phyloP scores from a whole-genome alignment of 2,329 filamentous ascomycete species.

The Pestalotiopsis sp. region DNA sequence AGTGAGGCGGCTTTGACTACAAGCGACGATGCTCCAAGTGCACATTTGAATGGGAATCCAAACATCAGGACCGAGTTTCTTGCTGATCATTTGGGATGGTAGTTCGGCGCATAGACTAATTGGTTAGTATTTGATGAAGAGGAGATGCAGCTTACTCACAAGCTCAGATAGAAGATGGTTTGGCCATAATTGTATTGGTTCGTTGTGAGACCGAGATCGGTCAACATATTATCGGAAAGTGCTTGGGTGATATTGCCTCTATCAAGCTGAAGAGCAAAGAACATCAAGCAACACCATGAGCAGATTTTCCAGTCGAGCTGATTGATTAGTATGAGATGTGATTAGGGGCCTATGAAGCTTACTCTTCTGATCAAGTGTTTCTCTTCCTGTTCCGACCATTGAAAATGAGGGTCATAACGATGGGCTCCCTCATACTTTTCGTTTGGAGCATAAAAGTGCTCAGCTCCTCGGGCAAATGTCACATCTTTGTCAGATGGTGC shows the following conservation, averaged over 20 bases:
- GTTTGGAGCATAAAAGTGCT: conserved; percentile 14
- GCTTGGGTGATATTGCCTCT: conserved; percentile 45
- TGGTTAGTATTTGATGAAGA: neutral
- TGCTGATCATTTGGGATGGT: conserved; percentile 27
- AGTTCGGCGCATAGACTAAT: conserved; percentile 22
- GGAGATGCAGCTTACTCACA: conserved; percentile 7
- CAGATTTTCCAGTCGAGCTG: conserved; percentile 51
- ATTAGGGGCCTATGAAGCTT: neutral
- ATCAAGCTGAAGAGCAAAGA: conserved; percentile 56
- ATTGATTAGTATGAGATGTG: neutral
- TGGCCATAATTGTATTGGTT: conserved; percentile 25
- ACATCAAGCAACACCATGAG: conserved; percentile 55
- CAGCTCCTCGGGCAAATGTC: conserved; percentile 14
- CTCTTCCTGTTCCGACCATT: conserved; percentile 17
- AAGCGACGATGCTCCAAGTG: conserved; percentile 36
- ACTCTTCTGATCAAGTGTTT: conserved; percentile 16
- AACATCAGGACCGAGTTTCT: conserved; percentile 25
- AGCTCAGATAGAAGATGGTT: conserved; percentile 18
- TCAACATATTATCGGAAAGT: conserved; percentile 35
- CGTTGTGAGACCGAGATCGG: conserved; percentile 35
- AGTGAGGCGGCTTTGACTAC: conserved; percentile 32
- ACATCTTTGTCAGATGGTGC: neutral
- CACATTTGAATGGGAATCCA: conserved; percentile 39
- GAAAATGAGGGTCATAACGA: conserved; percentile 14
- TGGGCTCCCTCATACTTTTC: conserved; percentile 17